A percentile compares a stretch with the other conserved stretches of the same genome.
Conservation (phyloP, 2,329 filamentous ascomycete species). For the Fusarium sp. region DNA sequence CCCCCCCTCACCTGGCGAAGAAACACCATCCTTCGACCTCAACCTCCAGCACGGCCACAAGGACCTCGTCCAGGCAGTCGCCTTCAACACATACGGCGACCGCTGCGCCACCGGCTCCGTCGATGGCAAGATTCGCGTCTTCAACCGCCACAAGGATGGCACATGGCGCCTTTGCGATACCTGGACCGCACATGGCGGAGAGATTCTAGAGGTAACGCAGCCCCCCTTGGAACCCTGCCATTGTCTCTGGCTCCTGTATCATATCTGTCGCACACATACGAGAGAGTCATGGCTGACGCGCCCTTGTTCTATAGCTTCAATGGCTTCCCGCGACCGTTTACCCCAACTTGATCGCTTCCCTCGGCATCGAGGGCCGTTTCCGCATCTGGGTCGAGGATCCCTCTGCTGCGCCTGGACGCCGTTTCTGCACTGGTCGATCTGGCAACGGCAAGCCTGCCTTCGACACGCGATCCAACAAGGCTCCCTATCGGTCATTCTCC, state of each 20-base stretch:
- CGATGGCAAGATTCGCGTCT: conserved; percentile 93
- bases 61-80: conserved; percentile 85
- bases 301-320: conserved; percentile 72
- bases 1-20: conserved; percentile 55
- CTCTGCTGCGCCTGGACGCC: conserved; percentile 80
- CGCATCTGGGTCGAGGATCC: conserved; percentile 94
- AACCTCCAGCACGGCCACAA: conserved; percentile 81
- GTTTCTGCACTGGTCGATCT: conserved; percentile 76
- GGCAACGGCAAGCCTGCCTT: conserved; percentile 64
- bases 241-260: conserved; percentile 22
- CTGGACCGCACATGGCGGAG: conserved; percentile 90
- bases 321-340: conserved; percentile 94
- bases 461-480: conserved; percentile 67
- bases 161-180: conserved; percentile 86
- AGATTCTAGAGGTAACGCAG: conserved; percentile 81
- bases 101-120: conserved; percentile 92
- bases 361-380: conserved; percentile 90
- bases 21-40: conserved; percentile 64
- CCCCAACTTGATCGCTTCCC: conserved; percentile 85
- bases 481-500: conserved; percentile 83
- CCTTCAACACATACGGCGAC: conserved; percentile 93
- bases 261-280: conserved; percentile 26
- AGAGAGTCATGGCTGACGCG: conserved; percentile 17
- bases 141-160: conserved; percentile 83
- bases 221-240: conserved; percentile 35